These are phyloP conservation scores for Fusarium sp. DNA, from an alignment of 2,329 filamentous ascomycete genomes.

Conservation along the genomic window DNA sequence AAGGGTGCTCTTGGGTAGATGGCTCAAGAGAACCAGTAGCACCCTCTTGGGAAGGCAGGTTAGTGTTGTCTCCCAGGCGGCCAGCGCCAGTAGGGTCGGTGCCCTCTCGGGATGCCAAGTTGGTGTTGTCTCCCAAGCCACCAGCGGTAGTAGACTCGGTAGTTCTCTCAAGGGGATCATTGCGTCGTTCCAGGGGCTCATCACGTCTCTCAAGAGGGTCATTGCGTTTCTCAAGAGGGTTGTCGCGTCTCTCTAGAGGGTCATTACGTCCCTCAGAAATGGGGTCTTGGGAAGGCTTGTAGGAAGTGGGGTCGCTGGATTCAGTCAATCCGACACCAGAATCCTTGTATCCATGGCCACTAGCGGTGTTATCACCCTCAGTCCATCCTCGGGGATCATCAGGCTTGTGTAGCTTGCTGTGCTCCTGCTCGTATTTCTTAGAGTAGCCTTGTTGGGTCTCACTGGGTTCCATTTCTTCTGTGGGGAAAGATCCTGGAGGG, in stretches of 20 bases:
- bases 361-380: slow-evolving; percentile 6
- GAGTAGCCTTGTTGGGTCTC: slow-evolving; percentile 16
- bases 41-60: not conserved
- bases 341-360: slow-evolving; percentile 33
- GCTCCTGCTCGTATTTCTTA: slow-evolving; percentile 25
- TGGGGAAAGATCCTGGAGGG: slow-evolving; percentile 41
- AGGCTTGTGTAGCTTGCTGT: slow-evolving; percentile 43
- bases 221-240: slow-evolving; percentile 5
- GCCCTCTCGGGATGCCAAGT: no score
- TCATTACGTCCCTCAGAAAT: slow-evolving; percentile 15
- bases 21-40: slow-evolving; percentile 4
- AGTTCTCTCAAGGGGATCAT: not conserved
- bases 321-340: slow-evolving; percentile 33
- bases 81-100: not conserved
- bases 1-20: slow-evolving; percentile 30
- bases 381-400: slow-evolving; percentile 37
- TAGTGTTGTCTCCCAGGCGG: not conserved
- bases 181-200: not conserved
- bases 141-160: not conserved
- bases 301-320: slow-evolving; percentile 2
- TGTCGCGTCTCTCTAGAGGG: not conserved
- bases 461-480: slow-evolving; percentile 31
- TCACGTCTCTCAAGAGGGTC: slow-evolving; percentile 1
- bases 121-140: not conserved
- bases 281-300: slow-evolving; percentile 1